phyloP scores from a whole-genome alignment of 148 eudicot genomes.

The Chenopodium album region DNA sequence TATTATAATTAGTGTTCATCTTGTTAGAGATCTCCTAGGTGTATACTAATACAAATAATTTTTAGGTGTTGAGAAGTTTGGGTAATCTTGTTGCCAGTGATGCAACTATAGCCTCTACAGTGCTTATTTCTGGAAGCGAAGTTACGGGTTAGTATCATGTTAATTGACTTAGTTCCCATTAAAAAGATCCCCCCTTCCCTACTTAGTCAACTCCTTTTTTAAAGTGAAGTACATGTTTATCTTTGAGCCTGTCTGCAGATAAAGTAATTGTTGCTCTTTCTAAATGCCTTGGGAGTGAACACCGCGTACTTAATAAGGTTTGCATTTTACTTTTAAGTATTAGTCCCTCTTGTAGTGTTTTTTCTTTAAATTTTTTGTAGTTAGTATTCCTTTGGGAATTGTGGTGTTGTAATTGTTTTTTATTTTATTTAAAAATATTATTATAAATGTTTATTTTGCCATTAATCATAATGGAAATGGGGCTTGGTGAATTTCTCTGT shows the following conservation, averaged over 20 bases:
- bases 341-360: neutral
- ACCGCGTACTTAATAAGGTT: slow-evolving; percentile 95
- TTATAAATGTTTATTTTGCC: neutral
- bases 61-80: slow-evolving; percentile 76
- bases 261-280: slow-evolving; percentile 59
- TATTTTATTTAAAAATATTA: too few species aligned
- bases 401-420: neutral
- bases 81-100: slow-evolving; percentile 97
- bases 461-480: neutral
- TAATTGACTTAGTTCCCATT: neutral
- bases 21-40: neutral
- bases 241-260: slow-evolving; percentile 36
- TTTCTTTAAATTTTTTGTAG: neutral
- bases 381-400: too few species aligned
- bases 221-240: slow-evolving; percentile 1
- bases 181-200: neutral
- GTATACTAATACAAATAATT: slow-evolving; percentile 1
- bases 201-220: neutral
- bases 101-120: slow-evolving; percentile 48
- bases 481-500: neutral
- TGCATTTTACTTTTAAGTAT: neutral
- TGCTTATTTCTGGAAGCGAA: slow-evolving; percentile 61
- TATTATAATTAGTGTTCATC: neutral
- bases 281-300: slow-evolving; percentile 82
- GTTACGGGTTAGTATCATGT: slow-evolving; percentile 58